These are phyloP conservation scores for Termitomyces sp. DNA, from an alignment of 768 basidiomycete species.

Conservation along the genomic window DNA sequence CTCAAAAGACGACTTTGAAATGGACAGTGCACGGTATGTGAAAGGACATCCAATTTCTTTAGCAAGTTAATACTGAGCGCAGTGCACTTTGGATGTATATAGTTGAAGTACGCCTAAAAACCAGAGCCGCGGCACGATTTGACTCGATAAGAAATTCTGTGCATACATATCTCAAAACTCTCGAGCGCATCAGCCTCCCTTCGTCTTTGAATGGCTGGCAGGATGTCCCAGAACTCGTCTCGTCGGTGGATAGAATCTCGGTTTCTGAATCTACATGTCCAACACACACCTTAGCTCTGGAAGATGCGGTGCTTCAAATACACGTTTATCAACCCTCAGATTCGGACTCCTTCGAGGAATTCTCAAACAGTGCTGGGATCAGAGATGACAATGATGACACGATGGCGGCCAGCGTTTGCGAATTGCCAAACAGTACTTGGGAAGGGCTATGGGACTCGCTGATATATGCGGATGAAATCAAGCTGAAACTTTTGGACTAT, in stretches of 20 bases:
- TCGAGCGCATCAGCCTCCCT: slow-evolving; percentile 64
- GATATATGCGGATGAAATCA: slow-evolving; percentile 81
- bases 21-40: slow-evolving; percentile 63
- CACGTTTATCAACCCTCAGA: slow-evolving; percentile 86
- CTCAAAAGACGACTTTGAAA: slow-evolving; percentile 15
- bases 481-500: slow-evolving; percentile 85
- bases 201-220: slow-evolving; percentile 78
- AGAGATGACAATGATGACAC: slow-evolving; percentile 68
- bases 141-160: slow-evolving; percentile 70
- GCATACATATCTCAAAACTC: slow-evolving; percentile 47
- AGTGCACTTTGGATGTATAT: not conserved
- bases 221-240: slow-evolving; percentile 59
- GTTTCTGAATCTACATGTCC: slow-evolving; percentile 68
- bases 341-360: slow-evolving; percentile 67
- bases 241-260: slow-evolving; percentile 72
- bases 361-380: slow-evolving; percentile 49
- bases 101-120: slow-evolving; percentile 83
- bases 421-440: slow-evolving; percentile 76
- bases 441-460: slow-evolving; percentile 94
- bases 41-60: not conserved
- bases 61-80: not conserved
- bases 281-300: slow-evolving; percentile 44
- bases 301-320: slow-evolving; percentile 64
- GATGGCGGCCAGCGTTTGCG: slow-evolving; percentile 85
- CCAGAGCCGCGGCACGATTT: slow-evolving; percentile 65